phyloP scores from a whole-genome alignment of 306 rosid genomes.

The Pterocarpus santalinus region DNA sequence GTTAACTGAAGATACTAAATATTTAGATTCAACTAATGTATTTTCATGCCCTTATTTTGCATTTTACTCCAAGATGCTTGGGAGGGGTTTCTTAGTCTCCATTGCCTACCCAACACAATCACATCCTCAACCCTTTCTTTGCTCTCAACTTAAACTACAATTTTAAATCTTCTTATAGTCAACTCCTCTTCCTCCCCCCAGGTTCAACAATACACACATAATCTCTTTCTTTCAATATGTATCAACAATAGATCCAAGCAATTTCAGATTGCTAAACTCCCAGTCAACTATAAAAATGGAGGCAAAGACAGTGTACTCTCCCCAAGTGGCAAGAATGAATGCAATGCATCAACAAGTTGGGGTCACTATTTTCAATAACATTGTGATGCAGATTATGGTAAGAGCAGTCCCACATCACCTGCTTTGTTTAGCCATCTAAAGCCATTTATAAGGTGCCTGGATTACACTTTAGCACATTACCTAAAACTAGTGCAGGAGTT shows the following conservation, averaged over 20 bases:
- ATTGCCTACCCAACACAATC: slow-evolving; percentile 6
- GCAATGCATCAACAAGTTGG: background rate
- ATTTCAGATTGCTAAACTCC: background rate
- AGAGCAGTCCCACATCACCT: background rate
- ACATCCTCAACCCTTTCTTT: background rate
- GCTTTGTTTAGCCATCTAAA: background rate
- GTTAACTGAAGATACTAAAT: background rate
- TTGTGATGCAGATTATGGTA: background rate
- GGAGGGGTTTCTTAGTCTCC: slow-evolving; percentile 8
- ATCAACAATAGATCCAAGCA: background rate
- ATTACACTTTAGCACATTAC: background rate
- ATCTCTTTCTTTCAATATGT: background rate
- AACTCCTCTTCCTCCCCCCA: background rate
- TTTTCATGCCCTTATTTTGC: background rate
- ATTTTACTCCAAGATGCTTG: background rate
- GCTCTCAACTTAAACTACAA: background rate
- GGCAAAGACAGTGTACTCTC: background rate
- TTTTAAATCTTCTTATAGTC: background rate
- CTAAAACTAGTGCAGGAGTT: background rate
- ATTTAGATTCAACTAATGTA: slow-evolving; percentile 32
- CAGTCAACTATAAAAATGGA: slow-evolving; percentile 16
- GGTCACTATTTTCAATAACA: background rate
- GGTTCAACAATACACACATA: background rate
- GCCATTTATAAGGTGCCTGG: background rate
- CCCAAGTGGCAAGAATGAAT: background rate